Percentiles rank a stretch among this genome's conserved stretches.
phyloP scores from a whole-genome alignment of 148 eudicot genomes.

The Vaccinium vitisidaea region DNA sequence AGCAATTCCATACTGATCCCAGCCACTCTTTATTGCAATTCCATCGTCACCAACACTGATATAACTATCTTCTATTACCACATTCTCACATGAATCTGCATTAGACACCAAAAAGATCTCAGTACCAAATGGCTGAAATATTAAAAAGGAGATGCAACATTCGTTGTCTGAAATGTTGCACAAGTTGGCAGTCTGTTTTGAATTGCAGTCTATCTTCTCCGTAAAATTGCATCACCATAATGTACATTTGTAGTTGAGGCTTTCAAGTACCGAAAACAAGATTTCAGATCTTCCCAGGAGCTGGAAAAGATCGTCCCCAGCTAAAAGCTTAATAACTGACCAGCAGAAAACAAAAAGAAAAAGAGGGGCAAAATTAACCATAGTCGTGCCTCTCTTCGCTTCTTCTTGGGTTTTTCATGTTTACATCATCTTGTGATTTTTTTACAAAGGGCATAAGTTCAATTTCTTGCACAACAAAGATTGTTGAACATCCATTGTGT shows the following conservation, averaged over 20 bases:
- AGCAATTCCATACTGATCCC: constrained; percentile 59
- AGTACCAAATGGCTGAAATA: background rate
- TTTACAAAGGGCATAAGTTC: background rate
- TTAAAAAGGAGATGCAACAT: background rate
- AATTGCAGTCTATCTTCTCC: background rate
- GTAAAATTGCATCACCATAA: background rate
- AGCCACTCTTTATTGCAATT: constrained; percentile 55
- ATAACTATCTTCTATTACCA: constrained; percentile 93
- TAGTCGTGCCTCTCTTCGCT: background rate
- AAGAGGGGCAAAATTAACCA: background rate
- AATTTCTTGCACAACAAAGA: background rate
- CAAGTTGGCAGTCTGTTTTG: background rate
- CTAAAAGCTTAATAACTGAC: constrained; percentile 2
- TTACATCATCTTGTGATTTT: background rate
- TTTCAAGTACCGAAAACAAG: background rate
- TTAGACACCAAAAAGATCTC: background rate
- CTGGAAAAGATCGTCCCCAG: background rate
- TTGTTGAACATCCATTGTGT: background rate
- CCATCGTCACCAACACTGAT: constrained; percentile 72
- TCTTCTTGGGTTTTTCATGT: background rate
- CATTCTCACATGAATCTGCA: constrained; percentile 92
- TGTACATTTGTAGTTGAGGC: background rate
- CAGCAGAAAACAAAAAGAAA: background rate
- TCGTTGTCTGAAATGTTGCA: background rate
- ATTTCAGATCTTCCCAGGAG: background rate